Evolutionary conservation across 2,329 filamentous ascomycete genomes (phyloP), one percentile per base, ranked within the genome.

Genomic region (Coniochaeta prunicola): DNA sequence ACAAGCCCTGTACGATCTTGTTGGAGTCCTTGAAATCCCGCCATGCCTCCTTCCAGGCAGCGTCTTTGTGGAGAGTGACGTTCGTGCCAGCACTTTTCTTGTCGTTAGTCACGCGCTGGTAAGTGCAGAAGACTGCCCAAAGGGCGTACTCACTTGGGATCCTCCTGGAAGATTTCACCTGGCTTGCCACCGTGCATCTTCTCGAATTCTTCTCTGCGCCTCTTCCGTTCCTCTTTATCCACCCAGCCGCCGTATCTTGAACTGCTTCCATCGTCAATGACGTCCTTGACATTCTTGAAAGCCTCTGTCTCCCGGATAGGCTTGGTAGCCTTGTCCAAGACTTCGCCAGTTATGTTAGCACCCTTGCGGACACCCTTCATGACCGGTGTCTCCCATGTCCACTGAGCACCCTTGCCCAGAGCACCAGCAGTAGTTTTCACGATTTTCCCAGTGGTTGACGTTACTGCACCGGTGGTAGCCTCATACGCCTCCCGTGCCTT

Each of bases 31-130:
- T 88, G 83, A 97, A 99, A 57, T 94, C 90, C 68, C 88, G 86
- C 94, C 94, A 99, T n/a, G 92, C 91, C 73, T 97, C 93, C 76
- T 96, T 97, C 91, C 93, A 97, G 24, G 90, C 90, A 15, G 94
- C 88, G 67, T 99, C 94, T 76, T 99, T 99, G 81, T 99, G 94
- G 0, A 99, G 73, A 0, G 93, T 97, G 55, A 99, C 79, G 70
- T 96, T 96, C 59, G 92, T 96, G 61, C 94, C 94, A 60, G 94
- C 94, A 60, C 94, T 97, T 65, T n/a, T 17, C 57, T 15, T 56
- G 30, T 38, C 57, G 64, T 77, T 70, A 75, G 72, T 17, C 67
- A 63, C 70, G 67, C 58, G 48, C 30, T 13, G 31, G 42, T 26
- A 19, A 9, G 28, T 48, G 1, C 56, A 60, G 55, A 21, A 8